These are phyloP conservation scores for Leccinellum rugosiceps DNA, from an alignment of 768 basidiomycete genomes.

Conservation along the genomic window DNA sequence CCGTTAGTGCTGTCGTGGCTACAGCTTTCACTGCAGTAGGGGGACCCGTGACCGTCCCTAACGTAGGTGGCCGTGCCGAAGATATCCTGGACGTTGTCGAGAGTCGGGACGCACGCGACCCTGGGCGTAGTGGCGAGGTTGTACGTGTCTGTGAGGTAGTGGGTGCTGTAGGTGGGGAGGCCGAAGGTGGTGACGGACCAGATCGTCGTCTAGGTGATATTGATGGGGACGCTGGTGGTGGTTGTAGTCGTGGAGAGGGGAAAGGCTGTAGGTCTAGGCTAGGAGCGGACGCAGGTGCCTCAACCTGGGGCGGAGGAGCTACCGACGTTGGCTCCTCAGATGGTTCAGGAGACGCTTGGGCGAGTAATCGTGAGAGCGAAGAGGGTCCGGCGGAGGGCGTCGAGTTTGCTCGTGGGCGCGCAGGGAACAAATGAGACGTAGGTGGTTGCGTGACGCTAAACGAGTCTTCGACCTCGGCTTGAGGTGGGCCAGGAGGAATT, in stretches of 20 bases:
- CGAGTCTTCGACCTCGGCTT: slow-evolving; percentile 70
- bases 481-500: slow-evolving; percentile 56
- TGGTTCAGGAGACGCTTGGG: slow-evolving; percentile 56
- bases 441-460: slow-evolving; percentile 63
- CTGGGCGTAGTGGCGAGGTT: slow-evolving; percentile 65
- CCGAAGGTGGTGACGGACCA: slow-evolving; percentile 2
- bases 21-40: slow-evolving; percentile 51
- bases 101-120: slow-evolving; percentile 66
- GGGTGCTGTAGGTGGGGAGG: slow-evolving; percentile 34
- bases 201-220: slow-evolving; percentile 1
- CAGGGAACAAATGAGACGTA: slow-evolving; percentile 65
- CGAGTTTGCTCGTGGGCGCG: slow-evolving; percentile 61
- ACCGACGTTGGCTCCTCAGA: slow-evolving; percentile 33
- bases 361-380: slow-evolving; percentile 73
- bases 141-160: slow-evolving; percentile 28
- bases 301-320: slow-evolving; percentile 26
- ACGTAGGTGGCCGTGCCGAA: slow-evolving; percentile 54
- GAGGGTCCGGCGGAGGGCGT: slow-evolving; percentile 72
- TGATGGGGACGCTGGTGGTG: slow-evolving; percentile 25
- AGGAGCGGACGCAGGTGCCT: slow-evolving; percentile 30
- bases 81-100: slow-evolving; percentile 72
- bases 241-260: slow-evolving; percentile 34
- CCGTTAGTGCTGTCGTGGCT: slow-evolving; percentile 66
- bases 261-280: slow-evolving; percentile 1
- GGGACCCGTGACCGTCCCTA: slow-evolving; percentile 47